Percentiles rank a stretch among this genome's conserved stretches.
Evolutionary conservation across 257 asterid species (phyloP).

Genomic region (Capsicum baccatum): DNA sequence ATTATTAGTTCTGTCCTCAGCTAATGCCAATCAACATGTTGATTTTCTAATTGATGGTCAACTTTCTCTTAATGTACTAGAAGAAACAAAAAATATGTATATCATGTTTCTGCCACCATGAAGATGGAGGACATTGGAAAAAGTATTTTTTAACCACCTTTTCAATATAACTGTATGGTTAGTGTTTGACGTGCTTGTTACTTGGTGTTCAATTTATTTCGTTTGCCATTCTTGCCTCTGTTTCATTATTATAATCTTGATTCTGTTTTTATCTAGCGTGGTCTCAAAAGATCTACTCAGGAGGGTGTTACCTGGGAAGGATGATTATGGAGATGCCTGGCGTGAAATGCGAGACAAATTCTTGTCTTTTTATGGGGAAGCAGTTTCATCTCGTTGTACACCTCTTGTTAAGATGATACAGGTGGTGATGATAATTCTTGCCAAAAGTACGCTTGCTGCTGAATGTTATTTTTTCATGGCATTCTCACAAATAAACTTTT

Average conservation of each 20-base stretch:
- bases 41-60: not conserved
- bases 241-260: slow-evolving; percentile 26
- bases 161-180: not conserved
- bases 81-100: not conserved
- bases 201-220: not conserved
- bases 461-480: slow-evolving; percentile 24
- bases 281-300: slow-evolving; percentile 80
- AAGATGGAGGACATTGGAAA: slow-evolving; percentile 10
- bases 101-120: slow-evolving; percentile 17
- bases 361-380: slow-evolving; percentile 66
- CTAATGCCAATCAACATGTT: slow-evolving; percentile 18
- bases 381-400: slow-evolving; percentile 76
- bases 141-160: slow-evolving; percentile 20
- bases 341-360: slow-evolving; percentile 60
- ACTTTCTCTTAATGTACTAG: slow-evolving; percentile 14
- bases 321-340: slow-evolving; percentile 71
- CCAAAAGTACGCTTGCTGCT: slow-evolving; percentile 9
- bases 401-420: slow-evolving; percentile 85
- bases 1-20: not conserved
- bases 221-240: slow-evolving; percentile 20
- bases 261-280: slow-evolving; percentile 49
- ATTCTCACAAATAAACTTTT: slow-evolving; percentile 20
- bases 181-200: slow-evolving; percentile 13
- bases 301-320: slow-evolving; percentile 56
- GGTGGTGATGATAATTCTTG: slow-evolving; percentile 63